Evolutionary conservation across 2,329 filamentous ascomycete species (phyloP).

Genomic region (Orbilia oligospora): DNA sequence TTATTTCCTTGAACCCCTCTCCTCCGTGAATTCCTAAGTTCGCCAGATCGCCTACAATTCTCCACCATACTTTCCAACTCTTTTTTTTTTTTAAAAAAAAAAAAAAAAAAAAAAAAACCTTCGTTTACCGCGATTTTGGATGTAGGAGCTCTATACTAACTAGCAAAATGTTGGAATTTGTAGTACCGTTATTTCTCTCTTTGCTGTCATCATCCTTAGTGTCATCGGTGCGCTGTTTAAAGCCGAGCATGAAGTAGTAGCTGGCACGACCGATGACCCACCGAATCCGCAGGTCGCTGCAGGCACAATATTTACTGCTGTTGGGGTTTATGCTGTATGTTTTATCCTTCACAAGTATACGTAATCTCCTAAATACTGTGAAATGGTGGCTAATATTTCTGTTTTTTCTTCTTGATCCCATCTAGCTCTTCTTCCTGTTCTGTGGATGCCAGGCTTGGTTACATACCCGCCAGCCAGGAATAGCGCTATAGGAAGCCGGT

Average conservation of each 20-base stretch:
- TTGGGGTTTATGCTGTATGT: conserved; percentile 89
- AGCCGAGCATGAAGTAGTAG: conserved; percentile 84
- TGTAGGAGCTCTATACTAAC: conserved; percentile 54
- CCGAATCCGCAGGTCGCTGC: conserved; percentile 82
- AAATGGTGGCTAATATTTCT: too few relatives aligned
- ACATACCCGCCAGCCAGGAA: conserved; percentile 78
- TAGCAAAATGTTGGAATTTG: conserved; percentile 40
- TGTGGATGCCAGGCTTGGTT: conserved; percentile 90
- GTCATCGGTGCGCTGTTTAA: conserved; percentile 80
- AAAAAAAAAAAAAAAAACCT: too few relatives aligned
- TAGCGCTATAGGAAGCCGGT: conserved; percentile 60
- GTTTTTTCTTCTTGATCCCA: too few relatives aligned
- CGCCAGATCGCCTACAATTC: conserved; percentile 61
- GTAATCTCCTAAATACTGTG: too few relatives aligned
- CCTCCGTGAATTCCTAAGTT: background rate
- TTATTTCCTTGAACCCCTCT: conserved; percentile 55
- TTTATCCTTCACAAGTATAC: background rate
- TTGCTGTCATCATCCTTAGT: conserved; percentile 77
- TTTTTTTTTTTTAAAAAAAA: conserved; percentile 62
- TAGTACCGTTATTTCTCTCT: conserved; percentile 80
- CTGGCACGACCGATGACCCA: conserved; percentile 77
- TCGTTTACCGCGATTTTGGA: background rate
- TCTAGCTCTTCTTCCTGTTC: conserved; percentile 89
- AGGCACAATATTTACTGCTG: conserved; percentile 86
- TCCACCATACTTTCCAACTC: conserved; percentile 61